phyloP scores from a whole-genome alignment of 768 basidiomycete genomes.

The Calocybe indica region DNA sequence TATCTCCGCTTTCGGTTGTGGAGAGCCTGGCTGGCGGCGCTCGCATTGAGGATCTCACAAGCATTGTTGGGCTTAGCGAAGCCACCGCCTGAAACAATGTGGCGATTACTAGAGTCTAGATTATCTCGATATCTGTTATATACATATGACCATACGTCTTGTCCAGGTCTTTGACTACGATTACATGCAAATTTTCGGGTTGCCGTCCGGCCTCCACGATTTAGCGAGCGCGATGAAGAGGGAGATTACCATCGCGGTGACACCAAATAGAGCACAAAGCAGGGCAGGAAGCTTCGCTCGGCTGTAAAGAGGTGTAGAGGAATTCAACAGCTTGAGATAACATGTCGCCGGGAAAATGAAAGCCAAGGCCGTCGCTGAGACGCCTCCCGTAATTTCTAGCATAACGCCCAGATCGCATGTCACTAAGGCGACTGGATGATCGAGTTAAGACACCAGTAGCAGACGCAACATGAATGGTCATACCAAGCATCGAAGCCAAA shows the following conservation, averaged over 20 bases:
- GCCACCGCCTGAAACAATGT: slow-evolving; percentile 8
- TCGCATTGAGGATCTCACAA: slow-evolving; percentile 52
- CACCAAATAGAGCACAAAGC: slow-evolving; percentile 67
- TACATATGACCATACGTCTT: too few relatives aligned
- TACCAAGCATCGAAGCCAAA: slow-evolving; percentile 77
- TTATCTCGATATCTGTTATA: too few relatives aligned
- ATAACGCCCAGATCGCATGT: slow-evolving; percentile 98
- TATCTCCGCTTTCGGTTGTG: slow-evolving; percentile 65
- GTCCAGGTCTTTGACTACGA: neutral
- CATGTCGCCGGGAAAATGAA: slow-evolving; percentile 90
- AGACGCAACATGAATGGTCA: slow-evolving; percentile 15
- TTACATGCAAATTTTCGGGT: slow-evolving; percentile 68
- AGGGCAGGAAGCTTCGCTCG: slow-evolving; percentile 73
- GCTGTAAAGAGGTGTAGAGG: slow-evolving; percentile 55
- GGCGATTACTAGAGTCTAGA: too few relatives aligned
- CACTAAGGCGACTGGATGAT: slow-evolving; percentile 69
- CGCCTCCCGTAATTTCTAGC: slow-evolving; percentile 97
- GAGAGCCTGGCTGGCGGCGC: slow-evolving; percentile 68
- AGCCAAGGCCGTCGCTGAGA: slow-evolving; percentile 85
- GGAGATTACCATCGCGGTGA: slow-evolving; percentile 71
- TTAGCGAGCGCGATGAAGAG: slow-evolving; percentile 73
- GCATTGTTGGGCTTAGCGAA: slow-evolving; percentile 48
- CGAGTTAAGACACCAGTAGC: slow-evolving; percentile 5
- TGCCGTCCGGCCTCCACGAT: slow-evolving; percentile 69
- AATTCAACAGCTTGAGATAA: slow-evolving; percentile 68